Conservation (phyloP, 1,284 basidiomycete genomes). For the Athelia sp. region DNA sequence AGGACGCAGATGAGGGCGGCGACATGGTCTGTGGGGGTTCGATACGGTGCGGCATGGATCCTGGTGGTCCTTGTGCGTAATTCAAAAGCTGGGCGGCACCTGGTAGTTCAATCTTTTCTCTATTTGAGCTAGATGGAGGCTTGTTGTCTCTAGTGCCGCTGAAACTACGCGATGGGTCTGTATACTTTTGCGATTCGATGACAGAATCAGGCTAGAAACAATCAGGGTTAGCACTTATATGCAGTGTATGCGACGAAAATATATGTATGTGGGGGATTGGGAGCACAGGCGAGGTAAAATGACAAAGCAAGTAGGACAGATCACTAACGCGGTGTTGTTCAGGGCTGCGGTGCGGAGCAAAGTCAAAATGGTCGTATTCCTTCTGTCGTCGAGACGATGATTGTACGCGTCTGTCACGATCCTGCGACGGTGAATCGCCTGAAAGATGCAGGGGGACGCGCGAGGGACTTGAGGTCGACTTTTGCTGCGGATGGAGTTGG, state of each 20-base stretch:
- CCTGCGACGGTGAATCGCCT: not conserved
- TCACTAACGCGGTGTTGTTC: not conserved
- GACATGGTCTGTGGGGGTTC: slow-evolving; percentile 25
- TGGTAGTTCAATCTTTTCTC: not conserved
- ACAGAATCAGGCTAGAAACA: not conserved
- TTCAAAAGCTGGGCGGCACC: not conserved
- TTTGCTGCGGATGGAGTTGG: not conserved
- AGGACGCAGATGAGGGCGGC: slow-evolving; percentile 13
- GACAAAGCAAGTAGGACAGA: not conserved
- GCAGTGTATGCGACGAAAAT: no score
- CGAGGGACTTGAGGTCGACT: not conserved
- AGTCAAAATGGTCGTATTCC: no score
- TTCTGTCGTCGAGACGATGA: not conserved
- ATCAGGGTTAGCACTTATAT: not conserved
- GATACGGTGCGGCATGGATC: slow-evolving; percentile 26
- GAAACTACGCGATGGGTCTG: not conserved
- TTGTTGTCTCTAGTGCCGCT: not conserved
- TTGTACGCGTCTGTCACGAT: not conserved
- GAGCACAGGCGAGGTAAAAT: no score
- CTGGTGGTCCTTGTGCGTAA: slow-evolving; percentile 2
- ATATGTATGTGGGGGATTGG: no score
- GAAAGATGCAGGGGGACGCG: not conserved
- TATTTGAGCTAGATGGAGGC: not conserved
- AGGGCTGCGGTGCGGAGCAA: not conserved
- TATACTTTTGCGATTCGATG: not conserved